Evolutionary conservation across 805 yeast genomes (phyloP).

Genomic region (Yarrowia hollandica): DNA sequence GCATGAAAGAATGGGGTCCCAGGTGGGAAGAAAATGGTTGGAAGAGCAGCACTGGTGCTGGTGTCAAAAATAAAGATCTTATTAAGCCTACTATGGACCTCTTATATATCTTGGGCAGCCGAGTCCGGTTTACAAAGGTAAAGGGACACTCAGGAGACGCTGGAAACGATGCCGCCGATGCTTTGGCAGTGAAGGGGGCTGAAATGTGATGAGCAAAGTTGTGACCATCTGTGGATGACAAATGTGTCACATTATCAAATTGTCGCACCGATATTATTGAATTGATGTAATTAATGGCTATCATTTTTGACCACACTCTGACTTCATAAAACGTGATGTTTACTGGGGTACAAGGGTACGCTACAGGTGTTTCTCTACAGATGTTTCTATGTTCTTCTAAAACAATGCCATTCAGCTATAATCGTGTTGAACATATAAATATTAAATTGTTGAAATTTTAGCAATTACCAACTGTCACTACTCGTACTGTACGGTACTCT

Average conservation of each 20-base stretch:
- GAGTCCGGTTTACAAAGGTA: neutral
- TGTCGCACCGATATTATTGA: no score
- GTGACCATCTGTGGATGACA: neutral
- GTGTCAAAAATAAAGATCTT: neutral
- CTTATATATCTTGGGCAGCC: neutral
- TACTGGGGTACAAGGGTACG: no score
- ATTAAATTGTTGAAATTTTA: neutral
- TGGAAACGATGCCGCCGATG: constrained; percentile 18
- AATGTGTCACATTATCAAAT: no score
- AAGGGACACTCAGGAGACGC: constrained; percentile 7
- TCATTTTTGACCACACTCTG: no score
- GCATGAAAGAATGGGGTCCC: neutral
- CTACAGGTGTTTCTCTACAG: no score
- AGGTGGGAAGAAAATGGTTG: neutral
- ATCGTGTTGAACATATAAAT: constrained; percentile 18
- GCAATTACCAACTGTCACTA: neutral
- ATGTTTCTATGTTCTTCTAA: no score
- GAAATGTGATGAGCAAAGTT: neutral
- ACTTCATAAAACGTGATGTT: no score
- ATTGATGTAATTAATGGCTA: no score
- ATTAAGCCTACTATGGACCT: neutral
- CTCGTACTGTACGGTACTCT: no score
- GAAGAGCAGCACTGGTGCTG: neutral
- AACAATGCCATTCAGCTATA: constrained; percentile 2
- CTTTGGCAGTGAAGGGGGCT: neutral